Base-by-base conservation (phyloP, 305 asterid species). In the Stenogyne calaminthoides region DNA sequence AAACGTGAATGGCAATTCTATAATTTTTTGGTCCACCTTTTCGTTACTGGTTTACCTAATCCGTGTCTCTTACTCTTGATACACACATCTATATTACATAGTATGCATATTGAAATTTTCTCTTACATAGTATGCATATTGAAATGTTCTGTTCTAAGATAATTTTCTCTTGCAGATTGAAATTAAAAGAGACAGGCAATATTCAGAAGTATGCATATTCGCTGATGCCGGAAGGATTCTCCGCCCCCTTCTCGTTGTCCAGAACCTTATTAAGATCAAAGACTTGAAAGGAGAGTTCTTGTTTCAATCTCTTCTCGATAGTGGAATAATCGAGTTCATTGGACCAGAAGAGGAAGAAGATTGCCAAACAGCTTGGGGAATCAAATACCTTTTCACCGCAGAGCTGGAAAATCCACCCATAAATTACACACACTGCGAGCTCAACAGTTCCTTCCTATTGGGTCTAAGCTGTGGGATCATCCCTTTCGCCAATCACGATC, bases 281-380 rank as follows among this genome's bases (percentile, higher is more conserved):
- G 78, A 71, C 54, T 40, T 88, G 79, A 89, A 90, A 83, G 93
- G 92, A 67, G 86, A 81, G 7, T 87, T 58, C 54, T 76, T 82
- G n/a, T 92, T 92, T 75, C 88, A 88, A 63, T 67, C 86, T 56
- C 93, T 92, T 77, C 67, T 92, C 20, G 87, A 87, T 42, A 75
- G 58, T 69, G 96, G 99, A 64, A 81, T 95, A 20, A 44, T 95
- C 4, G 99, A 95, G 84, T 78, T 95, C 54, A 85, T 95, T 2
- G 98, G 99, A 32, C 77, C 99, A 0, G 99, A 95, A 84, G 98
- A 95, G 84, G 99, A 92, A 76, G 99, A 95, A 74, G 99, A 95
- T 72, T 84, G 89, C 47, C 80, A 72, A 65, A 88, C 91, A 29
- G 99, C 99, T 27, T 95, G 99, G 99, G 96, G 89, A 71, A 70